Conservation (phyloP, 192 early-diverging fungal species). For the Martensiomyces pterosporus region DNA sequence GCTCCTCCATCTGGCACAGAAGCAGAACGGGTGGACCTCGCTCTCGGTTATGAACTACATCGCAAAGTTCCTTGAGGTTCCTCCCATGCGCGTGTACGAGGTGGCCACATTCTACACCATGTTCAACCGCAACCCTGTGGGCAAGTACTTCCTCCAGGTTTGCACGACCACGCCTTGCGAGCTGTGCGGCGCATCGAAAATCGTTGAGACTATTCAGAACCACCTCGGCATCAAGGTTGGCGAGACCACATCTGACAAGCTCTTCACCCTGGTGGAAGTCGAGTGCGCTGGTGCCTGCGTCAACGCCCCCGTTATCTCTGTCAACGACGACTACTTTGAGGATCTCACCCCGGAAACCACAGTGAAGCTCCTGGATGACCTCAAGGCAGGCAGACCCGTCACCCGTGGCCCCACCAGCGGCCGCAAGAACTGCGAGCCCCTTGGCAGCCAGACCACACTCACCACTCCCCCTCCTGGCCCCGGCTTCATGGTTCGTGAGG, state of each 20-base stretch:
- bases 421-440: conserved; percentile 87
- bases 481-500: conserved; percentile 78
- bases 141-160: conserved; percentile 98
- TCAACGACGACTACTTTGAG: conserved; percentile 99
- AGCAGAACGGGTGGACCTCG: conserved; percentile 92
- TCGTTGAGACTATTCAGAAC: conserved; percentile 81
- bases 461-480: conserved; percentile 85
- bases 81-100: conserved; percentile 99
- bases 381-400: conserved; percentile 77
- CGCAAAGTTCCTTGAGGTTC: conserved; percentile 88
- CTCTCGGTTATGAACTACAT: conserved; percentile 97
- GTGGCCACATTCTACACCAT: conserved; percentile 99
- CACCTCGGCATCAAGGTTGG: conserved; percentile 91
- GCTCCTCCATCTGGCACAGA: conserved; percentile 89
- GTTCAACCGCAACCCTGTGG: conserved; percentile 98
- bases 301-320: conserved; percentile 95
- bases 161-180: conserved; percentile 99
- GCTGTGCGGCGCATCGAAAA: conserved; percentile 88
- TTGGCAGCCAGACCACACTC: conserved; percentile 74
- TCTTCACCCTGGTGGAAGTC: conserved; percentile 98
- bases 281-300: conserved; percentile 99
- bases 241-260: conserved; percentile 87
- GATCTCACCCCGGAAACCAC: conserved; percentile 92
- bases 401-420: conserved; percentile 81
- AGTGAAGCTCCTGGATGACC: conserved; percentile 77